These are phyloP conservation scores for Colletotrichum kahawae DNA, from an alignment of 2,329 filamentous ascomycete species.

Conservation along the genomic window DNA sequence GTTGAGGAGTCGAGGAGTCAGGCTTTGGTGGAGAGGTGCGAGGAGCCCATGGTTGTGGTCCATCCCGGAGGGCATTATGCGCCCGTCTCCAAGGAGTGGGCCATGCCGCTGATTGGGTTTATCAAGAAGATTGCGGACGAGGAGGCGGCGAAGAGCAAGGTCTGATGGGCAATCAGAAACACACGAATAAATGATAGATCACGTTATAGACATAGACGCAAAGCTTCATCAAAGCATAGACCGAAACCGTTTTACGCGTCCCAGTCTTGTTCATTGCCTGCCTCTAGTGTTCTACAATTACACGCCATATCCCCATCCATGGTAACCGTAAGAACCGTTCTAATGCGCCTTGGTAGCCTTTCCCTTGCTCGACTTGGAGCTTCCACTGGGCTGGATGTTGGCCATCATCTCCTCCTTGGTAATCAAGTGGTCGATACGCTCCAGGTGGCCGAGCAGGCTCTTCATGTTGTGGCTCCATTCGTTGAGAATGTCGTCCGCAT, in stretches of 20 bases:
- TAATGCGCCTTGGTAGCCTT: constrained; percentile 44
- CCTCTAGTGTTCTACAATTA: constrained; percentile 25
- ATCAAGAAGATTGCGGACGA: constrained; percentile 51
- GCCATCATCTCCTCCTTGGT: constrained; percentile 99
- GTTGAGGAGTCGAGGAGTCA: constrained; percentile 79
- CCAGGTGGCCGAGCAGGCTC: constrained; percentile 81
- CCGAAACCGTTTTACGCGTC: constrained; percentile 15
- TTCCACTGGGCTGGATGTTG: constrained; percentile 75
- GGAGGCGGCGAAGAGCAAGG: constrained; percentile 23
- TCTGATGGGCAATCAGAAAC: constrained; percentile 11
- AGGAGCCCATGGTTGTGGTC: constrained; percentile 58
- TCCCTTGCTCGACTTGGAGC: constrained; percentile 38
- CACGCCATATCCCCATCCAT: constrained; percentile 3
- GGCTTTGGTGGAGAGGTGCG: constrained; percentile 69
- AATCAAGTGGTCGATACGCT: constrained; percentile 96
- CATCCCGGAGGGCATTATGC: constrained; percentile 93
- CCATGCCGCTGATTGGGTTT: constrained; percentile 76
- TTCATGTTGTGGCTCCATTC: constrained; percentile 99
- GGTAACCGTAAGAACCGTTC: background rate
- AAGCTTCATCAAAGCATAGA: constrained; percentile 12
- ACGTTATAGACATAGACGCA: constrained; percentile 14
- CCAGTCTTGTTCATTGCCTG: constrained; percentile 17
- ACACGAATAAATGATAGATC: background rate
- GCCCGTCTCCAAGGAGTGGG: constrained; percentile 82
- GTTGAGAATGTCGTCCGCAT: constrained; percentile 95